Percentiles rank a stretch among this genome's conserved stretches.
Conservation (phyloP, 2,329 filamentous ascomycete genomes). For the Boeremia exigua region DNA sequence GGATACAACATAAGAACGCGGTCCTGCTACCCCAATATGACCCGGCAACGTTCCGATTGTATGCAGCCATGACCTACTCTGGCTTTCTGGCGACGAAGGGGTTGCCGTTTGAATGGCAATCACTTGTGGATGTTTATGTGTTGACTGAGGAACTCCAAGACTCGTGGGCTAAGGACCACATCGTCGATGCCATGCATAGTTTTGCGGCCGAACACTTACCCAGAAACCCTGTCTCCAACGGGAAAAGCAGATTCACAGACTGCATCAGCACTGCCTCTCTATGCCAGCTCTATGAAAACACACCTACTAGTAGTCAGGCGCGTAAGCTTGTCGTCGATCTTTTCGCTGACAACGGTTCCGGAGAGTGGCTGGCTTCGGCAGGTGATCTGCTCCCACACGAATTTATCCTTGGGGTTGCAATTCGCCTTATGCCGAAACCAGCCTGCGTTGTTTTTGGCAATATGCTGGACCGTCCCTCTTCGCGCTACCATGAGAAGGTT, state of each 20-base stretch:
- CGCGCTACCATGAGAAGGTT: not conserved
- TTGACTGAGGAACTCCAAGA: conserved; percentile 1
- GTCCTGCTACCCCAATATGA: not conserved
- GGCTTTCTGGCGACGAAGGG: not conserved
- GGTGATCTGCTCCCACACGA: not conserved
- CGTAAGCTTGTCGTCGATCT: not conserved
- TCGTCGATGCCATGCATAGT: not conserved
- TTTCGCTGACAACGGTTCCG: not conserved
- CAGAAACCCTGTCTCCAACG: not conserved
- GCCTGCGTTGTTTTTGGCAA: not conserved
- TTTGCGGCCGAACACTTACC: not conserved
- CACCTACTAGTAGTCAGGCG: not conserved
- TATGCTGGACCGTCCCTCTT: not conserved
- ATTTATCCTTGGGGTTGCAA: not conserved
- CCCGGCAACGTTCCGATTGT: not conserved
- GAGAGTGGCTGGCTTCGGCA: not conserved
- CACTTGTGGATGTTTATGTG: conserved; percentile 2
- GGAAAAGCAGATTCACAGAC: not conserved
- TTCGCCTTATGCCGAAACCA: not conserved
- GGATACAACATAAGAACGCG: not conserved
- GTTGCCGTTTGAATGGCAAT: not conserved
- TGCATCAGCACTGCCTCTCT: not conserved
- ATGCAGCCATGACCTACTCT: not conserved
- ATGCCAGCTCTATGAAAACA: not conserved
- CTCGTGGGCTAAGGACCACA: not conserved